phyloP scores from a whole-genome alignment of 306 rosid genomes.

The Casuarina glauca region DNA sequence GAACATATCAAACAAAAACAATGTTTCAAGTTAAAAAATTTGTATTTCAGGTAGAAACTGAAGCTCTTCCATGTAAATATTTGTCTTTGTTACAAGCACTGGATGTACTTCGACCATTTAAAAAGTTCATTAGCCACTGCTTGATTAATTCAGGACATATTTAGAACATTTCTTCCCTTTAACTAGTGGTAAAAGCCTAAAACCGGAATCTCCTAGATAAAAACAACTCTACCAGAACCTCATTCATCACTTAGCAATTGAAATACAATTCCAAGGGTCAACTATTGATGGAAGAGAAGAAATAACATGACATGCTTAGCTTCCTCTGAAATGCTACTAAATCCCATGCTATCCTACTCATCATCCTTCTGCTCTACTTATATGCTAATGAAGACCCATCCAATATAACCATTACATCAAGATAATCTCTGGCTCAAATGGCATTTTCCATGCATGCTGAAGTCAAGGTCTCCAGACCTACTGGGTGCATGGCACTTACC shows the following conservation, averaged over 20 bases:
- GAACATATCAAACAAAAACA: constrained; percentile 10
- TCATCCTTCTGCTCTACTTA: background rate
- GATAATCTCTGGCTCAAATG: background rate
- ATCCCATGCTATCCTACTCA: background rate
- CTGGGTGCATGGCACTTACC: background rate
- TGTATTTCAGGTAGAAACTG: too few species aligned
- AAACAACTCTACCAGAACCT: background rate
- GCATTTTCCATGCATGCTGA: background rate
- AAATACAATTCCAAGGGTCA: background rate
- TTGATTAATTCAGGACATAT: too few species aligned
- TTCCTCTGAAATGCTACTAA: background rate
- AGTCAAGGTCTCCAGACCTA: background rate
- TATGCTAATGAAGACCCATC: background rate
- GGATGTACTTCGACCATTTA: background rate
- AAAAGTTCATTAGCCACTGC: background rate
- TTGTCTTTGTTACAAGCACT: background rate
- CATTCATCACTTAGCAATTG: background rate
- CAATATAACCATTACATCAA: background rate
- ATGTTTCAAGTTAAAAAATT: too few species aligned
- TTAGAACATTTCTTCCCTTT: too few species aligned
- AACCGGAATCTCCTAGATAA: background rate
- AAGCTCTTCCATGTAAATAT: background rate
- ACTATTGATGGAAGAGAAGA: background rate
- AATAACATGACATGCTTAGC: background rate
- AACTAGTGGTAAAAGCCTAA: background rate